Percentiles rank a stretch among this genome's conserved stretches.
Evolutionary conservation across 169 alveolate species (phyloP).

Genomic region (Cryptosporidium baileyi): DNA sequence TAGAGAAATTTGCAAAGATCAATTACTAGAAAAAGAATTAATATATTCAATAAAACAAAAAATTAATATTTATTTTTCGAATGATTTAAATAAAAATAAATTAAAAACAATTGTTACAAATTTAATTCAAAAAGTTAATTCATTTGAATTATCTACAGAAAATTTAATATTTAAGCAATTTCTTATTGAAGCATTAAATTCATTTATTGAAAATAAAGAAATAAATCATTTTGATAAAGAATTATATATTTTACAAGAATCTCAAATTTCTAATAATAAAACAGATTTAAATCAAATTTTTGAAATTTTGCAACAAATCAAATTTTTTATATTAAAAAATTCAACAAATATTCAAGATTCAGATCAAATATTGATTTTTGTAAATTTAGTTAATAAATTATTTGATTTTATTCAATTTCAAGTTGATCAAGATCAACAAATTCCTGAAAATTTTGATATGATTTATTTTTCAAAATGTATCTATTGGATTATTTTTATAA

Average conservation of each 20-base stretch:
- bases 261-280: too few relatives aligned
- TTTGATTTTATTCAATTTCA: slow-evolving; percentile 7
- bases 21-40: not conserved
- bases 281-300: too few relatives aligned
- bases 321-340: not conserved
- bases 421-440: not conserved
- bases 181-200: slow-evolving; percentile 9
- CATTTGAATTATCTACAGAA: not conserved
- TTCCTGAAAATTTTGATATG: not conserved
- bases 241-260: too few relatives aligned
- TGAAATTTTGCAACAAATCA: too few relatives aligned
- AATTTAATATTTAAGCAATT: not conserved
- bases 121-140: not conserved
- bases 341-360: not conserved
- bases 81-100: not conserved
- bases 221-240: too few relatives aligned
- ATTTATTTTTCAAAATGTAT: slow-evolving; percentile 4
- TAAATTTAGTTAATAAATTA: not conserved
- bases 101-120: not conserved
- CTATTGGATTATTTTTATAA: slow-evolving; percentile 1
- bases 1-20: slow-evolving; percentile 35
- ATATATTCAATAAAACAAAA: not conserved
- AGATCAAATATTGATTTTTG: not conserved
- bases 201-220: not conserved
- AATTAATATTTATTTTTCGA: not conserved